Evolutionary conservation across 1,284 basidiomycete species (phyloP), one percentile per base, ranked within the genome.

Genomic region (Ustilago esculenta): DNA sequence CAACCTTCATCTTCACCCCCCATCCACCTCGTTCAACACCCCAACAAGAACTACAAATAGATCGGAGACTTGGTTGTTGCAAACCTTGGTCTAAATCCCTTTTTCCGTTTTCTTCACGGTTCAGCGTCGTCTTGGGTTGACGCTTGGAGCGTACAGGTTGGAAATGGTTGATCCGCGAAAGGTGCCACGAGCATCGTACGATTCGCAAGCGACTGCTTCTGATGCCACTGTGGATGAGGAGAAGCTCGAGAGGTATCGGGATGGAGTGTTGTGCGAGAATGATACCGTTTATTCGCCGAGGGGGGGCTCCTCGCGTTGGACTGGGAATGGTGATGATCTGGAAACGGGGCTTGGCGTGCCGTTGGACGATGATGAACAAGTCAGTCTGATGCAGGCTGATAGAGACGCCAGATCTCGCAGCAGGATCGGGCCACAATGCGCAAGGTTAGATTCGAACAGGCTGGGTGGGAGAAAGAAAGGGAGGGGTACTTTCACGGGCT

Each of bases 321-420:
- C 29, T n/a, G 18, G 30, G 10, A 41, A 48, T 3, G 37, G 15
- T 1, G 52, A 64, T 15, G 60, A 54, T 12, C 21, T 52, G 4
- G 49, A 49, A 18, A 57, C 41, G 9, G 53, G 41, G 2, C 17
- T 50, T 0, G 53, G 48, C 14, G 5, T 61, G 25, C 27, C 24
- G 15, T 32, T 69, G 2, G 72, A 76, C 27, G 75, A 76, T 20
- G 73, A 76, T 9, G 73, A 76, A 34, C 32, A 55, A 32, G 75
- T 75, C 4, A 66, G 73, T 2, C 35, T 76, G 17, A 76, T 76
- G 73, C 65, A 73, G 35, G 49, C 35, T 0, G 70, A 74, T 23
- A 33, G 74, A 21, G 53, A 56, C 36, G 32, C 35, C 6, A 27
- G 53, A 10, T 18, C 11, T 3, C 52, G 41, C 3, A 25, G 21